Percentiles rank a stretch among this genome's conserved stretches.
These are phyloP conservation scores for Lactarius sp. DNA, from an alignment of 768 basidiomycete species.

Conservation along the genomic window DNA sequence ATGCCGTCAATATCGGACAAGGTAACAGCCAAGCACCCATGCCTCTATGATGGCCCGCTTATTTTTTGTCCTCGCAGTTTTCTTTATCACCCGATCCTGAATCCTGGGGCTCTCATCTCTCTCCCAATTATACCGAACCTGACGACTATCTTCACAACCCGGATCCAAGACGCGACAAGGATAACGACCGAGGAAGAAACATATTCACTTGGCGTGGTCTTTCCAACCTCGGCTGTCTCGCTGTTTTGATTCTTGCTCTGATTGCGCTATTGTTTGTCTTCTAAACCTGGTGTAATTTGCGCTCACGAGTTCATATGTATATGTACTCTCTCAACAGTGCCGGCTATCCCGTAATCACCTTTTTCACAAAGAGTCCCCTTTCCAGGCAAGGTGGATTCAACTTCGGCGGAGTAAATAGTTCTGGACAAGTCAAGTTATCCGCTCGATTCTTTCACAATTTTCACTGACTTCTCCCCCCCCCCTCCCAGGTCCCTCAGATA, in stretches of 20 bases:
- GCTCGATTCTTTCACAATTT: not conserved
- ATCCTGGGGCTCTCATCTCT: slow-evolving; percentile 31
- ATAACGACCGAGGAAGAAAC: slow-evolving; percentile 35
- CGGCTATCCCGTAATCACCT: slow-evolving; percentile 37
- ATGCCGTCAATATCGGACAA: slow-evolving; percentile 32
- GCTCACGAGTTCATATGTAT: not conserved
- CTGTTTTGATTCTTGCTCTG: slow-evolving; percentile 9
- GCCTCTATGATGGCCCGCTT: not conserved
- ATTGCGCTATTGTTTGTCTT: slow-evolving; percentile 24
- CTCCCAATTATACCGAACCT: slow-evolving; percentile 25
- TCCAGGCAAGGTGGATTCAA: slow-evolving; percentile 39
- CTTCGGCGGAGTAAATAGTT: slow-evolving; percentile 44
- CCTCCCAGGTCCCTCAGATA: slow-evolving; percentile 57
- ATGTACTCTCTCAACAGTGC: slow-evolving; percentile 27
- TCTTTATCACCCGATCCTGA: slow-evolving; percentile 32
- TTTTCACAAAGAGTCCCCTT: slow-evolving; percentile 27
- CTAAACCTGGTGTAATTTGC: not conserved
- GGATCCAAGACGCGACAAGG: slow-evolving; percentile 31
- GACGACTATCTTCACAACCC: slow-evolving; percentile 35
- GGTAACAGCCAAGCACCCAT: slow-evolving; percentile 16
- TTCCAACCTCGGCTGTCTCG: slow-evolving; percentile 38
- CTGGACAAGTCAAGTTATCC: slow-evolving; percentile 37
- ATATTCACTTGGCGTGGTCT: slow-evolving; percentile 39
- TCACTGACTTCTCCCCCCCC: not conserved
- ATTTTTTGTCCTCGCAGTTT: slow-evolving; percentile 13